Evolutionary conservation across 2,329 filamentous ascomycete genomes (phyloP), one percentile per base, ranked within the genome.

Genomic region (Chalaropsis ovoidea): DNA sequence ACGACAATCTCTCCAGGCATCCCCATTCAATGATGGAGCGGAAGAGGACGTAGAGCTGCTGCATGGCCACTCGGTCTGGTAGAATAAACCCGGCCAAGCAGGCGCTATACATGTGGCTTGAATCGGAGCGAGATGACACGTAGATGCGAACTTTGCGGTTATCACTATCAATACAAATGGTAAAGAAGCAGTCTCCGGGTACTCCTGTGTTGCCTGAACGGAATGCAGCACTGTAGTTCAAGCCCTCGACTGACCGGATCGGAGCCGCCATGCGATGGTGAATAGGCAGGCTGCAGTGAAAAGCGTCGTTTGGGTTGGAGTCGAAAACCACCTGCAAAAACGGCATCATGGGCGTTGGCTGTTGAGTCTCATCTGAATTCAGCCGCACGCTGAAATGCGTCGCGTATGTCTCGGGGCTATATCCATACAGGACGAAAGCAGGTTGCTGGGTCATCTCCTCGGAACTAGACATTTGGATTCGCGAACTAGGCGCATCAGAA

Each of bases 11-110:
- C 8, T 65, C 63, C 41, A 65, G 22, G 15, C 63, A 65, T 5
- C 54, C 52, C 63, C 63, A 65, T 43, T 65, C 63, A 17, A 65
- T 41, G n/a, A 65, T 60, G 7, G 63, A 54, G 8, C 63, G 63
- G 54, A 60, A 60, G 1, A 61, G 42, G 6, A 65, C 56, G 31
- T 60, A 65, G 17, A 65, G 22, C 10, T 60, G 43, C 27, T 65
- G 42, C 54, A 65, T 42, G 22, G 56, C 54, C 11, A 52, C 17
- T n/a, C 52, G 63, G 4, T 60, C 56, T 24, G 54, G 27, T 15
- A 65, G 24, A 11, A 47, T 7, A 8, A 65, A 61, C 24, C 15
- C 31, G 5, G 43, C 54, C 17, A 65, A 19, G 35, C 63, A 65
- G 35, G 31, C 54, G 19, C 63, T 65, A 35, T 61, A 35, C 52